A percentile compares a stretch with the other conserved stretches of the same genome.
Evolutionary conservation across 1,284 basidiomycete genomes (phyloP).

Genomic region (Cutaneotrichosporon arboriforme): DNA sequence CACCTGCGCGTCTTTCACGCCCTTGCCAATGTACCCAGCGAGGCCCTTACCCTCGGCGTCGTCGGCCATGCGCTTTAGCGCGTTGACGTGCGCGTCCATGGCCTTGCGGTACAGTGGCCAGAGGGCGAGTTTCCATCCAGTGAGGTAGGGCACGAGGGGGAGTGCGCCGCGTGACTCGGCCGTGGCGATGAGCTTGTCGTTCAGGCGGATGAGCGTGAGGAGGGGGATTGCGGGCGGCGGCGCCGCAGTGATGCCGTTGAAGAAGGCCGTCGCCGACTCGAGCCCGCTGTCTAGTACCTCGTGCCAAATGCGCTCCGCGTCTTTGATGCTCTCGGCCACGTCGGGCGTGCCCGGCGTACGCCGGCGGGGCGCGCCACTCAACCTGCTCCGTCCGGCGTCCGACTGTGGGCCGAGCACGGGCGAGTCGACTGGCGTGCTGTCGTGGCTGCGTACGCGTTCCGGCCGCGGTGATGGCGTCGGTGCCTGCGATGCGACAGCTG

Average conservation of each 20-base stretch:
- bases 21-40: conserved; percentile 53
- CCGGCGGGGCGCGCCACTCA: neutral
- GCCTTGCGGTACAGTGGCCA: conserved; percentile 87
- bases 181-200: conserved; percentile 67
- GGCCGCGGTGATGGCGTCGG: neutral
- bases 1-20: conserved; percentile 65
- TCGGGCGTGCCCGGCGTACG: conserved; percentile 33
- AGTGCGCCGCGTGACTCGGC: conserved; percentile 68
- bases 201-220: conserved; percentile 80
- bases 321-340: conserved; percentile 45
- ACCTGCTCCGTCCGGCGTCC: conserved; percentile 22
- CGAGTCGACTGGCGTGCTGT: conserved; percentile 28
- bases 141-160: conserved; percentile 72
- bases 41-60: conserved; percentile 53
- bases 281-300: conserved; percentile 82
- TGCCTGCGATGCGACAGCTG: neutral
- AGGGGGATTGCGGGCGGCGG: conserved; percentile 66
- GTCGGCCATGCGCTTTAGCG: conserved; percentile 72
- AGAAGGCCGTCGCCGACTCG: conserved; percentile 61
- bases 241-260: conserved; percentile 37
- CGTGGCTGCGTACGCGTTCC: conserved; percentile 7
- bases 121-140: conserved; percentile 70
- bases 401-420: conserved; percentile 28
- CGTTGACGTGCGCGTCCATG: conserved; percentile 76
- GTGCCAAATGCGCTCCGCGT: conserved; percentile 64